Percentiles rank a stretch among this genome's conserved stretches.
Conservation (phyloP, 1,139 yeast species). For the Yamadazyma diddensiae region DNA sequence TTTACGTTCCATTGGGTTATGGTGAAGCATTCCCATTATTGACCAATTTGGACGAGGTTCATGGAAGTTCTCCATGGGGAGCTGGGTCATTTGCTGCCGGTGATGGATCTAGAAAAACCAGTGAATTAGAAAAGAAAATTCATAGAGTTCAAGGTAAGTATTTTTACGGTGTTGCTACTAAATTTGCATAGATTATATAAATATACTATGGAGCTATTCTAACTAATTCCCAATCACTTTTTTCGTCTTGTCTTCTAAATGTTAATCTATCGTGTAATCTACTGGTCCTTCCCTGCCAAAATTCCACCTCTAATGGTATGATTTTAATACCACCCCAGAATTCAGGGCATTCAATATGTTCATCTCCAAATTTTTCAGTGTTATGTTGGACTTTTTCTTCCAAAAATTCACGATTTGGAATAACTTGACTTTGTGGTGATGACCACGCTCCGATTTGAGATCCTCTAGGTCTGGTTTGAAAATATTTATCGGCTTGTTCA, state of each 20-base stretch:
- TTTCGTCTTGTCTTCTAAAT: constrained; percentile 55
- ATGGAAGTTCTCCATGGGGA: constrained; percentile 89
- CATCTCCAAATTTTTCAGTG: constrained; percentile 57
- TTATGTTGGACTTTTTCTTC: constrained; percentile 49
- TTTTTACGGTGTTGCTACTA: constrained; percentile 45
- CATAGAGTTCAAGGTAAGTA: constrained; percentile 63
- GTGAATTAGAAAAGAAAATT: constrained; percentile 60
- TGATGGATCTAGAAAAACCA: constrained; percentile 76
- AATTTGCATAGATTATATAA: constrained; percentile 17
- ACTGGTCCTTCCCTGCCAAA: constrained; percentile 94
- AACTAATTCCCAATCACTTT: constrained; percentile 55
- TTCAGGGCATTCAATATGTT: constrained; percentile 78
- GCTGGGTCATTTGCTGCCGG: constrained; percentile 79
- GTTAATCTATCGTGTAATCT: constrained; percentile 88
- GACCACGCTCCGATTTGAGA: constrained; percentile 97
- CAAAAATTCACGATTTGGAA: constrained; percentile 56
- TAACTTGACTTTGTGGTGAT: constrained; percentile 74
- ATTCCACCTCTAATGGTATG: constrained; percentile 86
- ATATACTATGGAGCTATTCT: constrained; percentile 66
- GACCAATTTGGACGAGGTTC: constrained; percentile 63
- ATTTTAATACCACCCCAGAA: constrained; percentile 94
- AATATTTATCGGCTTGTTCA: constrained; percentile 76
- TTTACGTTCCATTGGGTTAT: constrained; percentile 79
- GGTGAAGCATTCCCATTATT: constrained; percentile 57
- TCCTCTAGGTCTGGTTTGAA: constrained; percentile 85